Evolutionary conservation across 768 basidiomycete species (phyloP).

Genomic region (Suillus americanus): DNA sequence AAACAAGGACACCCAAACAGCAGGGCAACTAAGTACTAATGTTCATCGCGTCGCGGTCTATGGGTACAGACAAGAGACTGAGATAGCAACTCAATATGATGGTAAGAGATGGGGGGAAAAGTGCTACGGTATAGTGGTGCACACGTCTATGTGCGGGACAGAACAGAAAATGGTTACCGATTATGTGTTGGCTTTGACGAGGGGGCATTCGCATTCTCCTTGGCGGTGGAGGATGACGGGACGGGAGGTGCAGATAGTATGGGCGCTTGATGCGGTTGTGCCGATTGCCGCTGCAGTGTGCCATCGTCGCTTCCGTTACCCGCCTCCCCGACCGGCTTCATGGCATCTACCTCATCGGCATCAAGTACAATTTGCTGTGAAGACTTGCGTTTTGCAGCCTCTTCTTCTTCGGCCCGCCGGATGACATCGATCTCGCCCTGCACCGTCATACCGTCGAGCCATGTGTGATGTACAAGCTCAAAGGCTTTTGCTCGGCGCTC

Average conservation of each 20-base stretch:
- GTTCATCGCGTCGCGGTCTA: conserved; percentile 9
- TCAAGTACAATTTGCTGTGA: conserved; percentile 16
- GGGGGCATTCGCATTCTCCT: conserved; percentile 15
- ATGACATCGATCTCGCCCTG: conserved; percentile 90
- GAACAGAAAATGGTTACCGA: neutral
- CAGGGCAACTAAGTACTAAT: conserved; percentile 5
- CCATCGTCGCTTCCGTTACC: conserved; percentile 9
- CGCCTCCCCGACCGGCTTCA: conserved; percentile 62
- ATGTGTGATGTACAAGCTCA: conserved; percentile 84
- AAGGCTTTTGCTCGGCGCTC: conserved; percentile 85
- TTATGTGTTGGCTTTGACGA: conserved; percentile 15
- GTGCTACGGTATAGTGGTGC: conserved; percentile 4
- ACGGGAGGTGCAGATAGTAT: conserved; percentile 34
- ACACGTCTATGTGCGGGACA: conserved; percentile 3
- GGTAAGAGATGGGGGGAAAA: neutral
- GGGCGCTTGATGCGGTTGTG: conserved; percentile 25
- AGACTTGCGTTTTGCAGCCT: conserved; percentile 28
- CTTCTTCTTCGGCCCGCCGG: conserved; percentile 58
- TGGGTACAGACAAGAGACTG: conserved; percentile 5
- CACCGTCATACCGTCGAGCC: conserved; percentile 83
- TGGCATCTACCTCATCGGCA: conserved; percentile 47
- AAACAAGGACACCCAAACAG: neutral
- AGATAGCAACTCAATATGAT: conserved; percentile 10
- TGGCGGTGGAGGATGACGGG: conserved; percentile 19
- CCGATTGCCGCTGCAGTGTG: neutral